Base-by-base conservation (phyloP, 169 alveolate species). In the Plasmodium malariae region DNA sequence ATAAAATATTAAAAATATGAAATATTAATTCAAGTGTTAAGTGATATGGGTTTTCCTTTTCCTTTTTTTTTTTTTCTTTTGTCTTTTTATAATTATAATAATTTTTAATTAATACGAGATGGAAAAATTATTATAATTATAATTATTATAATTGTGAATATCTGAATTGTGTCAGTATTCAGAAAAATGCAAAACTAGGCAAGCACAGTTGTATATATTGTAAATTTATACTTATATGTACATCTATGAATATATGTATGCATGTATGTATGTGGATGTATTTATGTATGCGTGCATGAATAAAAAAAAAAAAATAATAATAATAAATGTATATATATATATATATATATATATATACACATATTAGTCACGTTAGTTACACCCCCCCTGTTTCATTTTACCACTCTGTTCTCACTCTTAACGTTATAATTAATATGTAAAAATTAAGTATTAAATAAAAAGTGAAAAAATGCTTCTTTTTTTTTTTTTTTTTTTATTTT, bases 221-320 rank as follows among this genome's bases (percentile, higher is more conserved):
- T n/a, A n/a, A n/a, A n/a, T n/a, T n/a, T n/a, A n/a, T n/a, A n/a
- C n/a, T n/a, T n/a, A n/a, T n/a, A n/a, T 65, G 36, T 26, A 30
- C 62, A 19, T 51, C 14, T 51, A n/a, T 40, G 9, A 40, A 40
- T 51, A 51, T n/a, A 51, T 26, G 73, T 26, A 11, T 62, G 11
- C 26, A 26, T 62, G 73, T 37, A 40, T 62, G n/a, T 62, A 12
- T 62, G 40, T 62, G 73, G 21, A 40, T 7, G 73, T 62, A 40
- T 62, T 28, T 62, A 40, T 62, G 73, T 62, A 45, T 65, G 40
- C 21, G 55, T 65, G 34, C 17, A 45, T 36, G 7, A n/a, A n/a
- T 26, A 36, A 5, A 14, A 3, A 14, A 26, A 40, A 32, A 65
- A 40, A 24, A 21, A 19, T n/a, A n/a, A n/a, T n/a, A n/a, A n/a